Evolutionary conservation across 2,329 filamentous ascomycete genomes (phyloP).

Genomic region (Acephala macrosclerotiorum): DNA sequence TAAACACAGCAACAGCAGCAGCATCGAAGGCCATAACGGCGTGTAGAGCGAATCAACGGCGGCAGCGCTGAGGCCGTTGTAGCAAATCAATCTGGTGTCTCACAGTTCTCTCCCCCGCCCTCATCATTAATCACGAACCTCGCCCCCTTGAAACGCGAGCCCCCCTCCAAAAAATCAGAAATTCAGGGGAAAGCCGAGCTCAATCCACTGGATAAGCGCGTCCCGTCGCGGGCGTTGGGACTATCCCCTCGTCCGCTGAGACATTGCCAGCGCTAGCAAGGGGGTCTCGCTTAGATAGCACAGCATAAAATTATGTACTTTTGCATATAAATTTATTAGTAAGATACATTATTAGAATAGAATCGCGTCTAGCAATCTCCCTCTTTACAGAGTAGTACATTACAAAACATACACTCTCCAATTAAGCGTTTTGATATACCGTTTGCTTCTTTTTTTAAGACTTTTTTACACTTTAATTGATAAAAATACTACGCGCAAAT

Average conservation of each 20-base stretch:
- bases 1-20: background rate
- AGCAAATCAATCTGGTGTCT: conserved; percentile 8
- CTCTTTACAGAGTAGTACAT: too few species aligned
- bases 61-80: background rate
- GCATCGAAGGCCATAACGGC: background rate
- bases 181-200: background rate
- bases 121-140: conserved; percentile 3
- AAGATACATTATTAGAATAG: too few species aligned
- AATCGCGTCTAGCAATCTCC: background rate
- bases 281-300: too few species aligned
- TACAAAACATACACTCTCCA: too few species aligned
- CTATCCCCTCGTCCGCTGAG: too few species aligned
- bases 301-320: too few species aligned
- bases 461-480: too few species aligned
- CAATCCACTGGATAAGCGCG: background rate
- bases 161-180: background rate
- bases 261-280: too few species aligned
- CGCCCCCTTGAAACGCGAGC: conserved; percentile 1
- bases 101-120: background rate
- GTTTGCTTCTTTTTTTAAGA: too few species aligned
- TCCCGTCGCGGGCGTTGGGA: background rate
- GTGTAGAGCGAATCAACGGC: background rate
- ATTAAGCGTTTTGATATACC: too few species aligned
- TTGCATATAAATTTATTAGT: too few species aligned
- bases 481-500: too few species aligned